Conservation (phyloP, 2,329 filamentous ascomycete species). For the Venturia oleaginea region DNA sequence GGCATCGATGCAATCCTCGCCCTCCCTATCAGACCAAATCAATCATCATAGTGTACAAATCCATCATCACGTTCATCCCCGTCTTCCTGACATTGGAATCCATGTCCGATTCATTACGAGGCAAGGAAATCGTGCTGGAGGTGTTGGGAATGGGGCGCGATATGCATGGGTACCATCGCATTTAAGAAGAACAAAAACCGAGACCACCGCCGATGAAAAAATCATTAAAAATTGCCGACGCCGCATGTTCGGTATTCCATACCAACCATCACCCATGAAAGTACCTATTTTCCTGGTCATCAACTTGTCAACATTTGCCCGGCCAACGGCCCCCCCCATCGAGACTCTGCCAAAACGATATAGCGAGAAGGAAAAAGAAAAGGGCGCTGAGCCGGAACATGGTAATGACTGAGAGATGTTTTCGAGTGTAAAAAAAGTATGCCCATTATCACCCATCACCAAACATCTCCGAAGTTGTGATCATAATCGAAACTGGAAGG, state of each 20-base stretch:
- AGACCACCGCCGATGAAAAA: neutral
- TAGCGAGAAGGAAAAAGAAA: neutral
- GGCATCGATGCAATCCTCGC: neutral
- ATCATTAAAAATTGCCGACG: neutral
- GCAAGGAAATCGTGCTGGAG: neutral
- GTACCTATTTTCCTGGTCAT: neutral
- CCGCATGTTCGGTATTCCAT: neutral
- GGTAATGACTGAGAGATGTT: neutral
- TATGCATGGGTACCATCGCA: neutral
- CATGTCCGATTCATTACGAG: too few species aligned
- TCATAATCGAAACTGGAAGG: conserved; percentile 1
- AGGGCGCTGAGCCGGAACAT: neutral
- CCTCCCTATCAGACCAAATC: neutral
- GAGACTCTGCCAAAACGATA: neutral
- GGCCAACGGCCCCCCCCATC: neutral
- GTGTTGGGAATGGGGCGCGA: neutral
- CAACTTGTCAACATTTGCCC: neutral
- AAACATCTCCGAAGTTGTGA: neutral
- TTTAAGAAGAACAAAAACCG: neutral
- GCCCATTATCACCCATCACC: neutral
- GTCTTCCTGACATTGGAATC: neutral
- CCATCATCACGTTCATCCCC: neutral
- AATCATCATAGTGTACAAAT: conserved; percentile 1
- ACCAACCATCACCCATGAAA: neutral
- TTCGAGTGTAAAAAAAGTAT: neutral